A percentile compares a stretch with the other conserved stretches of the same genome.
Evolutionary conservation across 2,329 filamentous ascomycete genomes (phyloP).

Genomic region (Aureobasidium mangrovei): DNA sequence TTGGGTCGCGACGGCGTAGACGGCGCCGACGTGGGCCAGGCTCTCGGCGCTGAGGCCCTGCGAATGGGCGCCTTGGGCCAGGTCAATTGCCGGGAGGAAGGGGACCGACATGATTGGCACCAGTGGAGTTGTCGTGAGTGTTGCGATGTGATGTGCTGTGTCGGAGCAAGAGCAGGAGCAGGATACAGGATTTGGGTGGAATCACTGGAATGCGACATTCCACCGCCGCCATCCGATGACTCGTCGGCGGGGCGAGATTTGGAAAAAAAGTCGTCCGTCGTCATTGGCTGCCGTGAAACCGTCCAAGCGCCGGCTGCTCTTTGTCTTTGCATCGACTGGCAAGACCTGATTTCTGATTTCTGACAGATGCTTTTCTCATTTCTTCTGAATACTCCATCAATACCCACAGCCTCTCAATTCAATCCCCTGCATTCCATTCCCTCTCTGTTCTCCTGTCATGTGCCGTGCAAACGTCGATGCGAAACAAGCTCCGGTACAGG

Average conservation of each 20-base stretch:
- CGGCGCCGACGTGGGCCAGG: conserved; percentile 50
- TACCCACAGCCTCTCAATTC: no score
- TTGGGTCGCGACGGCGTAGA: conserved; percentile 45
- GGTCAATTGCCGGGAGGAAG: conserved; percentile 42
- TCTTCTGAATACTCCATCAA: no score
- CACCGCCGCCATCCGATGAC: neutral
- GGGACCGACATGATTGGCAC: conserved; percentile 33
- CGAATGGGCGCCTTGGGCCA: conserved; percentile 34
- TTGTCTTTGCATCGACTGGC: conserved; percentile 1
- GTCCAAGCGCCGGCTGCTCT: neutral
- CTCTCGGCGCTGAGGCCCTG: conserved; percentile 43
- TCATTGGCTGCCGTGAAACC: neutral
- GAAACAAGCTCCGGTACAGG: conserved; percentile 4
- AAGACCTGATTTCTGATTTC: neutral
- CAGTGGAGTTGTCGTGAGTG: neutral
- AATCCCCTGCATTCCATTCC: neutral
- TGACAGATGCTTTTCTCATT: neutral
- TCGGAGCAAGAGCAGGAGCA: neutral
- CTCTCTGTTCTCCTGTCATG: neutral
- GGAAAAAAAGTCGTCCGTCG: conserved; percentile 1
- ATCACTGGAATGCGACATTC: neutral
- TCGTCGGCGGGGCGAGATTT: conserved; percentile 7
- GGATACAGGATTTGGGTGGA: neutral
- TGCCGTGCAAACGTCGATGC: no score
- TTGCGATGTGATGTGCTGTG: neutral